A percentile compares a stretch with the other conserved stretches of the same genome.
Evolutionary conservation across 2,329 filamentous ascomycete species (phyloP).

Genomic region (Kalmusia sp.): DNA sequence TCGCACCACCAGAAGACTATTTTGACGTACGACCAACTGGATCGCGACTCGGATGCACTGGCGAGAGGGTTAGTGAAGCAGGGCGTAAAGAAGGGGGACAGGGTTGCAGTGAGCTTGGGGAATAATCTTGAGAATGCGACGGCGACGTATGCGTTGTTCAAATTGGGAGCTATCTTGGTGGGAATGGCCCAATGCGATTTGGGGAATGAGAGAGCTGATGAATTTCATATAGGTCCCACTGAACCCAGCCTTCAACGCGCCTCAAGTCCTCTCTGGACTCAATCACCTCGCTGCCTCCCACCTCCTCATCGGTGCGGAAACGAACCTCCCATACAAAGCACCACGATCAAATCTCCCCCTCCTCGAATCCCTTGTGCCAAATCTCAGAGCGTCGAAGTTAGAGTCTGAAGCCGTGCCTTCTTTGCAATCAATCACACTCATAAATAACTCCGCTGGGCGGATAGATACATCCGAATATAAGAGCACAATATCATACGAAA

Average conservation of each 20-base stretch:
- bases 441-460: constrained; percentile 75
- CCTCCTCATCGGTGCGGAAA: constrained; percentile 85
- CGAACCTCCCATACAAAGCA: constrained; percentile 74
- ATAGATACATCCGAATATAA: constrained; percentile 51
- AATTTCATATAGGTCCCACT: constrained; percentile 73
- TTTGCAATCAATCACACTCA: constrained; percentile 73
- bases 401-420: constrained; percentile 70
- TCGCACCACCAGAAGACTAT: constrained; percentile 67
- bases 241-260: constrained; percentile 85
- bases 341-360: constrained; percentile 67
- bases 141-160: constrained; percentile 86
- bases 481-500: constrained; percentile 51
- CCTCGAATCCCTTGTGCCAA: constrained; percentile 60
- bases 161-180: constrained; percentile 88
- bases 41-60: constrained; percentile 76
- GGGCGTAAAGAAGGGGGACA: constrained; percentile 81
- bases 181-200: constrained; percentile 13
- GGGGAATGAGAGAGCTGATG: neutral
- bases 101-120: constrained; percentile 85
- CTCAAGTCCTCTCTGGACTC: constrained; percentile 80
- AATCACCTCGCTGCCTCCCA: constrained; percentile 75
- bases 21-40: constrained; percentile 78
- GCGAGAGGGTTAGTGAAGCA: constrained; percentile 72
- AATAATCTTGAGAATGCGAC: constrained; percentile 85
- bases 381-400: constrained; percentile 53